Conservation (phyloP, 2,329 filamentous ascomycete genomes). For the Nigrospora osmanthi region DNA sequence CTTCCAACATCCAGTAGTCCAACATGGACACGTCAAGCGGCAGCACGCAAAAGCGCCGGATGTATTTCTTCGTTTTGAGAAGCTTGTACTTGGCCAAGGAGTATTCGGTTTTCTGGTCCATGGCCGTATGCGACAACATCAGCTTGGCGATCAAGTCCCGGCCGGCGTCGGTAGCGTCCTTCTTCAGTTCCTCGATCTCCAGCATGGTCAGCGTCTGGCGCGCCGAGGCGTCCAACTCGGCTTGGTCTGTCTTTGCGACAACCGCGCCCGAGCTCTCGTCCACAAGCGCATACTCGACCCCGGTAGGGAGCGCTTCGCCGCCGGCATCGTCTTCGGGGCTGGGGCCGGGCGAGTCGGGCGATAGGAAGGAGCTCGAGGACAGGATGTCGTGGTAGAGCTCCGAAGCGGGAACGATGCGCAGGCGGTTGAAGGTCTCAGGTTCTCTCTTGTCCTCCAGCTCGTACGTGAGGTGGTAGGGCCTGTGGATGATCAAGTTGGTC, state of each 20-base stretch:
- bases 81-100: conserved; percentile 94
- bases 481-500: conserved; percentile 81
- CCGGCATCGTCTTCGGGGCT: conserved; percentile 27
- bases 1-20: conserved; percentile 68
- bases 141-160: conserved; percentile 91
- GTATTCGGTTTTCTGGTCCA: conserved; percentile 92
- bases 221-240: conserved; percentile 52
- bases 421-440: conserved; percentile 54
- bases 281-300: conserved; percentile 36
- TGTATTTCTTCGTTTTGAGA: conserved; percentile 88
- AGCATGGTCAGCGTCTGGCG: conserved; percentile 71
- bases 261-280: conserved; percentile 38
- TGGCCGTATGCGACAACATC: conserved; percentile 76
- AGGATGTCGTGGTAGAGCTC: conserved; percentile 81
- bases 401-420: conserved; percentile 71
- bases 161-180: conserved; percentile 67
- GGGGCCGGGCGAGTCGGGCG: conserved; percentile 27
- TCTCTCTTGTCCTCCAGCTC: conserved; percentile 70
- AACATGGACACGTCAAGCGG: conserved; percentile 75
- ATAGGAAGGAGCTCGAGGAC: conserved; percentile 25
- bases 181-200: conserved; percentile 69
- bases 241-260: conserved; percentile 48
- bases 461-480: conserved; percentile 86
- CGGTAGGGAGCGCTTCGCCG: conserved; percentile 36
- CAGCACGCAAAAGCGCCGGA: conserved; percentile 77